These are phyloP conservation scores for Ganoderma resinaceum DNA, from an alignment of 1,284 basidiomycete species.

Conservation along the genomic window DNA sequence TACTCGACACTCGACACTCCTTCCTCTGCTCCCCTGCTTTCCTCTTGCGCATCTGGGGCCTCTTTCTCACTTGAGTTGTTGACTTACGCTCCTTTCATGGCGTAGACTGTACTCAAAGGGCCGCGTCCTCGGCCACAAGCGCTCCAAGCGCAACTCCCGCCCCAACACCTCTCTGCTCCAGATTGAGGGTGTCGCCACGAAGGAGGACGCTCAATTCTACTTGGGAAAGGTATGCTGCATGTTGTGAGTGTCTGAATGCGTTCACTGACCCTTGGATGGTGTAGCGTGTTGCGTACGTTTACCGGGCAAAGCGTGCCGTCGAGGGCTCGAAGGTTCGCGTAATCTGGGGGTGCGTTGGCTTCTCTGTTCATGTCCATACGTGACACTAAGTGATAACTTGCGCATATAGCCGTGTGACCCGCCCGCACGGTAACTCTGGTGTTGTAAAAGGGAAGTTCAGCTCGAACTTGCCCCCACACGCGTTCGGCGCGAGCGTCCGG, in stretches of 20 bases:
- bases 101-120: slow-evolving; percentile 95
- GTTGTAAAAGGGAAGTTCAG: slow-evolving; percentile 98
- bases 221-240: slow-evolving; percentile 87
- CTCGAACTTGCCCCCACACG: slow-evolving; percentile 94
- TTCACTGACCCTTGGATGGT: slow-evolving; percentile 6
- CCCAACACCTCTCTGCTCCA: slow-evolving; percentile 97
- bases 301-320: slow-evolving; percentile 94
- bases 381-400: background rate
- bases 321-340: slow-evolving; percentile 94
- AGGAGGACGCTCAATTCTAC: slow-evolving; percentile 82
- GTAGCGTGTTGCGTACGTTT: slow-evolving; percentile 97
- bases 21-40: slow-evolving; percentile 5
- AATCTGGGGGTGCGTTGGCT: slow-evolving; percentile 88
- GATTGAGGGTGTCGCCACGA: slow-evolving; percentile 95
- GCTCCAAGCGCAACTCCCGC: slow-evolving; percentile 95
- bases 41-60: background rate
- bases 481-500: slow-evolving; percentile 95
- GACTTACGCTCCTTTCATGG: slow-evolving; percentile 21
- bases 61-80: slow-evolving; percentile 8
- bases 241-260: background rate
- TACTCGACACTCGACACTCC: slow-evolving; percentile 12
- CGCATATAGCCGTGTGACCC: slow-evolving; percentile 79
- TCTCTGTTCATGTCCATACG: background rate
- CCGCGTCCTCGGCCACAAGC: slow-evolving; percentile 97
- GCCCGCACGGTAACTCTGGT: slow-evolving; percentile 94